Evolutionary conservation across 2,329 filamentous ascomycete genomes (phyloP).

Genomic region (Bimuria novae-zelandiae): DNA sequence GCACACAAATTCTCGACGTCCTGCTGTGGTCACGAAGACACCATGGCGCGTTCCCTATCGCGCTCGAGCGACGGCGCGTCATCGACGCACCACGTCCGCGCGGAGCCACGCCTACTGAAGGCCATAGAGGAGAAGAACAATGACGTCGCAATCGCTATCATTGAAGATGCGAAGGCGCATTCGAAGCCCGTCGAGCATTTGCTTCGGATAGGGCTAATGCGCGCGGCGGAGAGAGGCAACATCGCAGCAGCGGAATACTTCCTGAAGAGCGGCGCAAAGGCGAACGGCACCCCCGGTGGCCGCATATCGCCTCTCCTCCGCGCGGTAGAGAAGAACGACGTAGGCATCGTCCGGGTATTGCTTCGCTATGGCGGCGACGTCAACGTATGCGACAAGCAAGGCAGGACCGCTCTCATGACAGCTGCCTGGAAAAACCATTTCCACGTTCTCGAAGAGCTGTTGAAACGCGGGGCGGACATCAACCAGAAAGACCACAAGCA

Average conservation of each 20-base stretch:
- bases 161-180: conserved; percentile 40
- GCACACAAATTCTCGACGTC: no score
- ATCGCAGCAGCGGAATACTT: conserved; percentile 37
- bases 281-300: conserved; percentile 39
- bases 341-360: conserved; percentile 37
- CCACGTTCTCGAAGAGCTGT: conserved; percentile 42
- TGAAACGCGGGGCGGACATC: conserved; percentile 45
- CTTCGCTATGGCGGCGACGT: conserved; percentile 39
- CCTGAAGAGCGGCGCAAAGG: conserved; percentile 39
- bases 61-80: conserved; percentile 42
- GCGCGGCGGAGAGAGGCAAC: conserved; percentile 40
- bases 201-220: conserved; percentile 43
- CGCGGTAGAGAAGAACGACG: conserved; percentile 39
- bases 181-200: conserved; percentile 40
- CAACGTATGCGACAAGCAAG: conserved; percentile 42
- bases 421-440: conserved; percentile 42
- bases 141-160: conserved; percentile 39
- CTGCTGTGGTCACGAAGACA: no score
- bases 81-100: conserved; percentile 31
- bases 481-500: conserved; percentile 42
- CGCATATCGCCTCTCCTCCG: conserved; percentile 37
- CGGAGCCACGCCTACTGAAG: conserved; percentile 42
- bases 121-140: conserved; percentile 40
- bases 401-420: conserved; percentile 45
- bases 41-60: conserved; percentile 41